Percentiles rank a stretch among this genome's conserved stretches.
phyloP scores from a whole-genome alignment of 495 filamentous ascomycete species.

The Apiosordaria backusii region DNA sequence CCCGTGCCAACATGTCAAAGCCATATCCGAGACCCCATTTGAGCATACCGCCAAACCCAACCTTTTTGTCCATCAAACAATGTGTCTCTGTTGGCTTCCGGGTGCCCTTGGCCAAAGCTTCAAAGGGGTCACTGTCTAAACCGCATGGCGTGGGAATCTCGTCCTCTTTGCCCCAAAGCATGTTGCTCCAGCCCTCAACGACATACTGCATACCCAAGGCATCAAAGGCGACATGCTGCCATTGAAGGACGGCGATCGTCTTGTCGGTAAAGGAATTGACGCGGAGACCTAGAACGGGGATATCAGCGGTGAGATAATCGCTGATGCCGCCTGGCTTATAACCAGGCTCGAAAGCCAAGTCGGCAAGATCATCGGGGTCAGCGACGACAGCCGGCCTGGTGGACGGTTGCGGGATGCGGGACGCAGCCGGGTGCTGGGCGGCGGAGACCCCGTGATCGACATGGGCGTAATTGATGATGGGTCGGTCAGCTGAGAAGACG shows the following conservation, averaged over 20 bases:
- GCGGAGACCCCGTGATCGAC: constrained; percentile 25
- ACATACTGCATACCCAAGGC: constrained; percentile 26
- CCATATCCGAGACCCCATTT: constrained; percentile 29
- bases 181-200: constrained; percentile 23
- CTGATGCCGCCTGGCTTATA: constrained; percentile 25
- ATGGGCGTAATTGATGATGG: constrained; percentile 35
- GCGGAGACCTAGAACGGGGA: constrained; percentile 26
- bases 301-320: constrained; percentile 24
- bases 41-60: constrained; percentile 27
- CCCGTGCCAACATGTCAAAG: constrained; percentile 25
- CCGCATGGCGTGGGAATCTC: constrained; percentile 25
- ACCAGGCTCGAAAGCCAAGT: constrained; percentile 25
- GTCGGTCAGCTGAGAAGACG: constrained; percentile 32
- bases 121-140: constrained; percentile 20
- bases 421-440: constrained; percentile 33
- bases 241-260: constrained; percentile 34
- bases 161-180: constrained; percentile 23
- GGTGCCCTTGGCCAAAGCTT: constrained; percentile 12
- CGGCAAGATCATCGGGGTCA: constrained; percentile 25
- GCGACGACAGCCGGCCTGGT: constrained; percentile 21
- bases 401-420: constrained; percentile 28
- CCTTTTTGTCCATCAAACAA: constrained; percentile 16
- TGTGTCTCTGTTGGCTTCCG: constrained; percentile 15
- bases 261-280: constrained; percentile 32
- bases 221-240: constrained; percentile 33